These are phyloP conservation scores for Ustanciosporium gigantosporum DNA, from an alignment of 1,284 basidiomycete species.

Conservation along the genomic window DNA sequence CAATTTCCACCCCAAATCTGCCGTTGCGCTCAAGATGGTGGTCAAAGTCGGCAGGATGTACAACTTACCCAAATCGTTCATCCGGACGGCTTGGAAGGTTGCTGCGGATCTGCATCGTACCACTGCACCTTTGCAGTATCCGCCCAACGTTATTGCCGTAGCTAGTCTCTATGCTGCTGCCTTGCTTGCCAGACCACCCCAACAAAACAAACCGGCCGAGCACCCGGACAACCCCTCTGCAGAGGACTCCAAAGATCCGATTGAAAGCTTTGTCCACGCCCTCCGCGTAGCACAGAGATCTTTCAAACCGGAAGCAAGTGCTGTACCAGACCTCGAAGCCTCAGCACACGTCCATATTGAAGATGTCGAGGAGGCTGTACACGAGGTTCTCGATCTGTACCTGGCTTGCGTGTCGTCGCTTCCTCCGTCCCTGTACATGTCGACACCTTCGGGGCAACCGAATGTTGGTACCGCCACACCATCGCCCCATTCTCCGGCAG, in stretches of 20 bases:
- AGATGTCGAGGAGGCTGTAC: slow-evolving; percentile 40
- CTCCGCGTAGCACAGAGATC: no score
- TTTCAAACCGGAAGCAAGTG: no score
- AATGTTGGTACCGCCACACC: slow-evolving; percentile 6
- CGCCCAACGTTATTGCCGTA: slow-evolving; percentile 50
- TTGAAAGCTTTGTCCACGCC: not conserved
- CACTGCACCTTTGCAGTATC: slow-evolving; percentile 47
- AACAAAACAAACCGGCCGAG: not conserved
- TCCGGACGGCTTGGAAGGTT: slow-evolving; percentile 49
- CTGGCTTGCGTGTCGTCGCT: slow-evolving; percentile 16
- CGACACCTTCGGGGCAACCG: not conserved
- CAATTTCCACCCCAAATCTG: slow-evolving; percentile 79
- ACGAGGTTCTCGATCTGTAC: slow-evolving; percentile 43
- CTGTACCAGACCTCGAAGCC: not conserved
- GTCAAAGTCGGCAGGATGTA: slow-evolving; percentile 44
- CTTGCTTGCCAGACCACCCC: slow-evolving; percentile 29
- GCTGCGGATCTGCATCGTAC: slow-evolving; percentile 53
- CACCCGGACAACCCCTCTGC: no score
- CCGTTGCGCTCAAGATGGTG: slow-evolving; percentile 33
- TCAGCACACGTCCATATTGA: slow-evolving; percentile 12
- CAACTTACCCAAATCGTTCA: slow-evolving; percentile 25
- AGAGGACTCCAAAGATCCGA: not conserved
- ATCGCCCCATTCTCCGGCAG: slow-evolving; percentile 34
- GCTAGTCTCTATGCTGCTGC: slow-evolving; percentile 47
- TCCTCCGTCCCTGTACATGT: slow-evolving; percentile 27